phyloP scores from a whole-genome alignment of 768 basidiomycete species.

The Gyrodon lividus region DNA sequence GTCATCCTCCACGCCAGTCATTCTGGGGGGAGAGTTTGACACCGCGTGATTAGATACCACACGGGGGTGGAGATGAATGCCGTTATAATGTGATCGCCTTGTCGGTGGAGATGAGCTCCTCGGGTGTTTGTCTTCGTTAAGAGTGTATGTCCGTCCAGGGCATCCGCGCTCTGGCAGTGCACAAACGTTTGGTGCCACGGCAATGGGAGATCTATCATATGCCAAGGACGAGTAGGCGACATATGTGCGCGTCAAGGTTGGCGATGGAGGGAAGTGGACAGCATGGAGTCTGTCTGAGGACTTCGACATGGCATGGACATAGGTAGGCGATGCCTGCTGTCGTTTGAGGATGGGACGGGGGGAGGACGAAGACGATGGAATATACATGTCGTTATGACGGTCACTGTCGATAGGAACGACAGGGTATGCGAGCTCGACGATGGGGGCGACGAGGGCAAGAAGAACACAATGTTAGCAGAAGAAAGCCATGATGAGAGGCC shows the following conservation, averaged over 20 bases:
- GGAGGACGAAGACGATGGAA: not conserved
- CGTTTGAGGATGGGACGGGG: constrained; percentile 64
- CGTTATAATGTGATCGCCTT: constrained; percentile 19
- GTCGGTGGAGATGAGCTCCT: constrained; percentile 13
- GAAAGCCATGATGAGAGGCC: constrained; percentile 4
- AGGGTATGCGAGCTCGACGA: not conserved
- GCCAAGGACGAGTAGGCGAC: constrained; percentile 41
- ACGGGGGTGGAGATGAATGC: constrained; percentile 48
- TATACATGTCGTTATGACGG: constrained; percentile 9
- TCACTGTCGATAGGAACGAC: not conserved
- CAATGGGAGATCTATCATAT: constrained; percentile 82
- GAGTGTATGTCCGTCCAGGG: constrained; percentile 65
- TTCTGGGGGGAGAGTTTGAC: not conserved
- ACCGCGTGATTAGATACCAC: constrained; percentile 25
- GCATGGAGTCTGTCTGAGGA: constrained; percentile 35
- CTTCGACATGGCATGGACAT: constrained; percentile 13
- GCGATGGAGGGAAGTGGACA: constrained; percentile 50
- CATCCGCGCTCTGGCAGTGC: constrained; percentile 78
- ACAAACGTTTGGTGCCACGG: constrained; percentile 69
- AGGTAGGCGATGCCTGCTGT: constrained; percentile 24
- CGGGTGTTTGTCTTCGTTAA: constrained; percentile 37
- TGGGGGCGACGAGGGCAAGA: constrained; percentile 5
- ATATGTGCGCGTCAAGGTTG: constrained; percentile 38
- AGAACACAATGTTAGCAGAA: constrained; percentile 13
- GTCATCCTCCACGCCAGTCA: constrained; percentile 8